phyloP scores from a whole-genome alignment of 345 rosid genomes.

The Syzygium grande region DNA sequence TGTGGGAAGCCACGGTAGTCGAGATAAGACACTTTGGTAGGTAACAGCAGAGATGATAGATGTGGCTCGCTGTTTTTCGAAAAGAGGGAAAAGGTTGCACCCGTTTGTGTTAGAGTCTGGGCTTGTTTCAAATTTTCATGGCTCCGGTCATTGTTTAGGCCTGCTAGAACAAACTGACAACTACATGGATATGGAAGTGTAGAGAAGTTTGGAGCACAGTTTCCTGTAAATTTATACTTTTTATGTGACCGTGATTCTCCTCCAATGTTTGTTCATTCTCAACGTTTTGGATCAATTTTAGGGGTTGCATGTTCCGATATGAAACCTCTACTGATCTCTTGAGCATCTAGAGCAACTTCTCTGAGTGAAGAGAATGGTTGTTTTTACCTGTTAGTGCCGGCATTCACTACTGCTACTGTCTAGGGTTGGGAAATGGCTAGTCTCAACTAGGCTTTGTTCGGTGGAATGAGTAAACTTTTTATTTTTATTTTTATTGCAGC shows the following conservation, averaged over 20 bases:
- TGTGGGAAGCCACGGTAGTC: neutral
- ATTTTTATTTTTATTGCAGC: neutral
- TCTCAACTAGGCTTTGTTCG: neutral
- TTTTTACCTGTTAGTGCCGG: neutral
- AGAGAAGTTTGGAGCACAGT: neutral
- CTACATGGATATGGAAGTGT: neutral
- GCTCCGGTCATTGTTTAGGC: neutral
- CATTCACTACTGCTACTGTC: neutral
- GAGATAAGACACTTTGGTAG: neutral
- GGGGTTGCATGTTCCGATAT: neutral
- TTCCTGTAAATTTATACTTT: neutral
- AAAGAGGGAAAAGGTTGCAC: neutral
- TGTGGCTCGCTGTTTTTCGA: neutral
- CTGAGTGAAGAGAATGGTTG: neutral
- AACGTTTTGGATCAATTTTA: neutral
- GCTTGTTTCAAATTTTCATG: neutral
- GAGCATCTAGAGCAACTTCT: neutral
- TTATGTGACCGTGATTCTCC: neutral
- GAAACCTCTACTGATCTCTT: neutral
- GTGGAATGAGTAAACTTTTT: neutral
- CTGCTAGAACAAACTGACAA: neutral
- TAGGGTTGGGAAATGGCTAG: neutral
- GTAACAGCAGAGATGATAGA: neutral
- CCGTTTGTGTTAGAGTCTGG: neutral
- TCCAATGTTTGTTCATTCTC: neutral